Evolutionary conservation across 2,329 filamentous ascomycete genomes (phyloP).

Genomic region (Fusarium sp.): DNA sequence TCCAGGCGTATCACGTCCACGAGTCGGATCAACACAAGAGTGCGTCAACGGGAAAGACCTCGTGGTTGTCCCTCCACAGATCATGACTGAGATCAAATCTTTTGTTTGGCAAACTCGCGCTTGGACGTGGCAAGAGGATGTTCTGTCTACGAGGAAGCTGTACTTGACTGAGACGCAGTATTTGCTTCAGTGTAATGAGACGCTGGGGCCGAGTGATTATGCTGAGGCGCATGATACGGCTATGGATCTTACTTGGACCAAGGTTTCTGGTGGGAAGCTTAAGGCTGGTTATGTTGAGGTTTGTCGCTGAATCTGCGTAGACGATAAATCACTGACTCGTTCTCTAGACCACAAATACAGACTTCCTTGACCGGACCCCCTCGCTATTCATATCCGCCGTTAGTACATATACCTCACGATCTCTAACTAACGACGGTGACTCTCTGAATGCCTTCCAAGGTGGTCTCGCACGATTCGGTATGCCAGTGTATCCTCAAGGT

Average conservation of each 20-base stretch:
- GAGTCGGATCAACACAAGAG: background rate
- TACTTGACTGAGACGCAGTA: background rate
- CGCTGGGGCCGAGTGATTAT: background rate
- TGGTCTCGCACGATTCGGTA: background rate
- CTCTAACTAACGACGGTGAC: background rate
- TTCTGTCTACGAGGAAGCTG: background rate
- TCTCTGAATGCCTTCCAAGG: background rate
- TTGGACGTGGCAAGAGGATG: background rate
- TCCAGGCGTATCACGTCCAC: fast-evolving
- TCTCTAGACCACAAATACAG: background rate
- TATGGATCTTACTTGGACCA: background rate
- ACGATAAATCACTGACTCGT: background rate
- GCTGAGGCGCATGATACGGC: background rate
- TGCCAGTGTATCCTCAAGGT: background rate
- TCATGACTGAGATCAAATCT: background rate
- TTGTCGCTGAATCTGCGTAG: background rate
- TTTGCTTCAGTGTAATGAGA: background rate
- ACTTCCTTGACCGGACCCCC: background rate
- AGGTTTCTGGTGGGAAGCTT: background rate
- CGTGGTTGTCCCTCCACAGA: background rate
- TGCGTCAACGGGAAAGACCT: background rate
- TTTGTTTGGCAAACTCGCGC: background rate
- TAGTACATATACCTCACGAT: background rate
- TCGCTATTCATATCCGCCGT: background rate
- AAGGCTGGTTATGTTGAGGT: background rate